Base-by-base conservation (phyloP, 495 filamentous ascomycete species). In the Tuber brumale region DNA sequence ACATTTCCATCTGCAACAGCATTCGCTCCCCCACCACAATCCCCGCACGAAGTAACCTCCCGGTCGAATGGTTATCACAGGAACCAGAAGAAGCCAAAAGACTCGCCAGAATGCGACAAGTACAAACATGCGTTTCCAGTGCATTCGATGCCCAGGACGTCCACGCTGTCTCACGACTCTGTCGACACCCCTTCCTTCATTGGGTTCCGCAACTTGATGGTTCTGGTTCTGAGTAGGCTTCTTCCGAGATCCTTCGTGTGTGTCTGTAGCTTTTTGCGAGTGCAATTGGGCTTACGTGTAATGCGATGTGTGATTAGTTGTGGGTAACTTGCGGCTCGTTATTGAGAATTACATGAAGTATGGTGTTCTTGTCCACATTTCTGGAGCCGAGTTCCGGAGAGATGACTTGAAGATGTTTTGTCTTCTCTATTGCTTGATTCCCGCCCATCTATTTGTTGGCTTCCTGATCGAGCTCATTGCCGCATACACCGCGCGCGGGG, bases 331-430 rank as follows among this genome's bases (percentile, higher is more conserved):
- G 14, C 89, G 95, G 77, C 87, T 99, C 76, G 90, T 99, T 76
- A 93, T 99, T 80, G 95, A 98, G 86, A 99, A 99, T 81, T 97
- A 93, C 81, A 92, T 94, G 87, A 99, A 99, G 87, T 94, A 93
- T 80, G 80, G 85, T 69, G 93, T 98, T 66, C 86, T 99, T 19
- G 96, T 99, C 75, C 97, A 95, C 82, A 87, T 99, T 72, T 89
- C 89, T 78, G 97, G 95, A 83, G 93, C 97, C 83, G 92, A 97
- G 83, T 95, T 97, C 80, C 89, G 91, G 35, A 88, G 87, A 70
- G 89, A 91, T 83, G 95, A 99, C 82, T 79, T 97, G 9, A 82
- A 91, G 37, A 87, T 93, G 31, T 94, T 93, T 71, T 86, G 89
- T 5, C 85, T 91, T 23, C 88, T 97, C 39, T 97, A 94, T 81